phyloP scores from a whole-genome alignment of 1,284 basidiomycete genomes.

The Gomphus bonarii region DNA sequence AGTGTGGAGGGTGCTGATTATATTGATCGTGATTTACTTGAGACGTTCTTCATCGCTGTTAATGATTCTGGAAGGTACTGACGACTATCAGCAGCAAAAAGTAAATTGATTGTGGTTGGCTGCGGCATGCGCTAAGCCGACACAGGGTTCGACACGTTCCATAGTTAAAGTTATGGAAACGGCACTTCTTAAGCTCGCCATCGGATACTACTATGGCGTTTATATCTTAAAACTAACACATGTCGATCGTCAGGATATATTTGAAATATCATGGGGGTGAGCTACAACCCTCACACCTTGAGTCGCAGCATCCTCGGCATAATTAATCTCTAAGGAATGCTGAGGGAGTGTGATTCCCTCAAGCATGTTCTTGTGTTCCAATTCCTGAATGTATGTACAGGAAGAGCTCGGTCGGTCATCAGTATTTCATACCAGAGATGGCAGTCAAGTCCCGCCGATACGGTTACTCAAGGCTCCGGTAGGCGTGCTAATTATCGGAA shows the following conservation, averaged over 20 bases:
- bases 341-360: neutral
- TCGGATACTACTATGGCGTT: neutral
- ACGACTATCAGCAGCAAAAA: neutral
- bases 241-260: neutral
- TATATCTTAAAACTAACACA: neutral
- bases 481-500: no score
- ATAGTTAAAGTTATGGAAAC: neutral
- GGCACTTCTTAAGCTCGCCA: neutral
- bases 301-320: neutral
- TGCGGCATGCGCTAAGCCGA: neutral
- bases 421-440: no score
- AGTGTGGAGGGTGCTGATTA: no score
- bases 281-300: neutral
- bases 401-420: no score
- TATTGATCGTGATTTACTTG: no score
- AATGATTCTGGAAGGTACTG: neutral
- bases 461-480: no score
- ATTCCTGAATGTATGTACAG: neutral
- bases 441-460: no score
- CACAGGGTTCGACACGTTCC: neutral
- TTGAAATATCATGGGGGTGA: neutral
- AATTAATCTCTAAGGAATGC: neutral
- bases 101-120: neutral
- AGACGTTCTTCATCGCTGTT: no score
- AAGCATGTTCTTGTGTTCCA: neutral